These are phyloP conservation scores for Prosopis cineraria DNA, from an alignment of 306 rosid genomes.

Conservation along the genomic window DNA sequence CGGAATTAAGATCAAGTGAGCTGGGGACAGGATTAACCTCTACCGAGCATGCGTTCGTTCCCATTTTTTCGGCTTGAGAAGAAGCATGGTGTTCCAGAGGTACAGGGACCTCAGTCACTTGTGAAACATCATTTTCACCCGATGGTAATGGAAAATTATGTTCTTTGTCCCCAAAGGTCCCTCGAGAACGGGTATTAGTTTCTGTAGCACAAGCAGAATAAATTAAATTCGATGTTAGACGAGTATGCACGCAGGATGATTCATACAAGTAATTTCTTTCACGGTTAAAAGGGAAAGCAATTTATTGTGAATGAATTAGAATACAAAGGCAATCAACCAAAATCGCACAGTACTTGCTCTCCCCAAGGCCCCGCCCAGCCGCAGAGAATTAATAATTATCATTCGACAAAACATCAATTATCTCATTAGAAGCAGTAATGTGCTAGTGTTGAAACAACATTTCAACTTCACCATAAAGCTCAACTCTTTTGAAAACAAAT, in stretches of 20 bases:
- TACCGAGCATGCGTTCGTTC: slow-evolving; percentile 15
- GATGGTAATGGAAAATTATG: slow-evolving; percentile 32
- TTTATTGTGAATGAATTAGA: background rate
- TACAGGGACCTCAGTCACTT: slow-evolving; percentile 44
- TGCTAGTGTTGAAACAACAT: background rate
- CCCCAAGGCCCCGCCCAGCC: background rate
- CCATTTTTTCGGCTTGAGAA: slow-evolving; percentile 44
- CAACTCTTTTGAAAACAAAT: slow-evolving; percentile 11
- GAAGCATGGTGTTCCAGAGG: slow-evolving; percentile 42
- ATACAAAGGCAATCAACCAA: background rate
- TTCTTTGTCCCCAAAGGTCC: slow-evolving; percentile 39
- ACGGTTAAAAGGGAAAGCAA: background rate
- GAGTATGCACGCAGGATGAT: background rate
- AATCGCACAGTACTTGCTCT: background rate
- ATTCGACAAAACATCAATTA: background rate
- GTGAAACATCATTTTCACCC: slow-evolving; percentile 52
- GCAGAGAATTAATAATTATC: background rate
- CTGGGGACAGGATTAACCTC: slow-evolving; percentile 29
- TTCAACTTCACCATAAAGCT: background rate
- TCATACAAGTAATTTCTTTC: background rate
- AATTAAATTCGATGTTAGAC: slow-evolving; percentile 4
- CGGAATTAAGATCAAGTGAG: slow-evolving; percentile 60
- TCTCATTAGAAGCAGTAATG: background rate
- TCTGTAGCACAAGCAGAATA: slow-evolving; percentile 43
- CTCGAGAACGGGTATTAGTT: slow-evolving; percentile 17